Percentiles rank a stretch among this genome's conserved stretches.
These are phyloP conservation scores for Hymenotorrendiella dingleyae DNA, from an alignment of 2,329 filamentous ascomycete species.

Conservation along the genomic window DNA sequence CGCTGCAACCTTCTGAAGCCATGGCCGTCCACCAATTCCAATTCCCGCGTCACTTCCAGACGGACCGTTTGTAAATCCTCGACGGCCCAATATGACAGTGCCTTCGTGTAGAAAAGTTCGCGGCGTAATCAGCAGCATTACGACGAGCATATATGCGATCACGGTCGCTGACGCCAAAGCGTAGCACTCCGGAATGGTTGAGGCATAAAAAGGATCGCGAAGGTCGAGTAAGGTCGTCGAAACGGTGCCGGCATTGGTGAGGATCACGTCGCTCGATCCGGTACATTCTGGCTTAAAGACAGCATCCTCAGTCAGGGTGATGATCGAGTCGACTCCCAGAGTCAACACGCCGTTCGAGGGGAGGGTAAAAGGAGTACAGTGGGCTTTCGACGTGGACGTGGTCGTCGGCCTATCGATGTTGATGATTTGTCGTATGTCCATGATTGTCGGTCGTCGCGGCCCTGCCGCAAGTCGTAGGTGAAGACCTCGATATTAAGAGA, in stretches of 20 bases:
- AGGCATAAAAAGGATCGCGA: conserved; percentile 86
- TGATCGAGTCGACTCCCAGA: conserved; percentile 29
- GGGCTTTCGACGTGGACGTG: conserved; percentile 33
- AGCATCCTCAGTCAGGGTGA: conserved; percentile 42
- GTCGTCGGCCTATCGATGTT: conserved; percentile 28
- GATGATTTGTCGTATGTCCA: conserved; percentile 28
- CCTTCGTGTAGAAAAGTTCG: conserved; percentile 86
- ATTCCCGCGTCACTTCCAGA: conserved; percentile 63
- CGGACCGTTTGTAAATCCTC: conserved; percentile 80
- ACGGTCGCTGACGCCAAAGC: conserved; percentile 84
- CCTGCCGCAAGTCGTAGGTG: conserved; percentile 22
- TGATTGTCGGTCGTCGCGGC: conserved; percentile 20
- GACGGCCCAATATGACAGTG: conserved; percentile 70
- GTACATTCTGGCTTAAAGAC: conserved; percentile 45
- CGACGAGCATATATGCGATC: conserved; percentile 80
- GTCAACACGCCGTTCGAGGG: conserved; percentile 49
- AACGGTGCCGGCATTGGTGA: conserved; percentile 16
- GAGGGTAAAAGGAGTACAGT: conserved; percentile 58
- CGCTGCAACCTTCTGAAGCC: conserved; percentile 80
- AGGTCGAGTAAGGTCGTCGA: conserved; percentile 43
- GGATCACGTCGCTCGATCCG: conserved; percentile 28
- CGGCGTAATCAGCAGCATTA: conserved; percentile 89
- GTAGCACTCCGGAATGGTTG: conserved; percentile 87
- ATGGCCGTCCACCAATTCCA: conserved; percentile 84
- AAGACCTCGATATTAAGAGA: conserved; percentile 11